Percentiles rank a stretch among this genome's conserved stretches.
Evolutionary conservation across 1,284 basidiomycete genomes (phyloP).

Genomic region (Exobasidium cylindrosporum): DNA sequence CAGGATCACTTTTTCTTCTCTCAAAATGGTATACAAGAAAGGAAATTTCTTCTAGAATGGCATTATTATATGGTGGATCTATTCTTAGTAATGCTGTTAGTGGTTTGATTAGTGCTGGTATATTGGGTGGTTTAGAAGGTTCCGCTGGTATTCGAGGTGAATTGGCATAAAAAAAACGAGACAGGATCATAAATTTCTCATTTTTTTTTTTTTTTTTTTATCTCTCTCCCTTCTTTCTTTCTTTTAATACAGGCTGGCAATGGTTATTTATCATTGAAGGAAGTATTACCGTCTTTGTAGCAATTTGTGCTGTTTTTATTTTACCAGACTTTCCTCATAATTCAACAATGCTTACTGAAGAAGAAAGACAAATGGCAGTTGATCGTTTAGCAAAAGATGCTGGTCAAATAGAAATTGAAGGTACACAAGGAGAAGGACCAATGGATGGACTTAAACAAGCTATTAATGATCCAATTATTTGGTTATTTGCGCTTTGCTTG

Average conservation of each 20-base stretch:
- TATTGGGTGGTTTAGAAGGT: constrained; percentile 15
- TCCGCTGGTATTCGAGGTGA: constrained; percentile 8
- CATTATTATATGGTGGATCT: constrained; percentile 15
- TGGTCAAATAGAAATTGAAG: constrained; percentile 31
- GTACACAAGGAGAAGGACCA: constrained; percentile 59
- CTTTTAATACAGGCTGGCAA: constrained; percentile 24
- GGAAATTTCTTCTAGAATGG: constrained; percentile 17
- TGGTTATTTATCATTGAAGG: constrained; percentile 50
- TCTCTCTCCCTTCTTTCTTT: background rate
- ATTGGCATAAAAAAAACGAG: background rate
- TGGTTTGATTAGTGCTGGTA: constrained; percentile 19
- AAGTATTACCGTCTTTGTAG: constrained; percentile 26
- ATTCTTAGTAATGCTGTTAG: constrained; percentile 17
- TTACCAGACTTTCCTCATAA: constrained; percentile 41
- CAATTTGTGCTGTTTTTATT: constrained; percentile 22
- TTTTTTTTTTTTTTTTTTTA: too few relatives aligned
- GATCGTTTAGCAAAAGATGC: constrained; percentile 58
- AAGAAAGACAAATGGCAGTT: constrained; percentile 31
- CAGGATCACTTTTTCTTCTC: constrained; percentile 20
- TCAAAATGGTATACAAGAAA: constrained; percentile 19
- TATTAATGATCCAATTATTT: constrained; percentile 33
- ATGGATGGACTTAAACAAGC: constrained; percentile 31
- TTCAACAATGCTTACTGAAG: constrained; percentile 23
- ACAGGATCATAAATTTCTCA: too few relatives aligned
- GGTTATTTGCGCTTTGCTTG: constrained; percentile 25